A percentile compares a stretch with the other conserved stretches of the same genome.
These are phyloP conservation scores for Isoetes engelmannii DNA, from an alignment of 83 land plant genomes.

Conservation along the genomic window DNA sequence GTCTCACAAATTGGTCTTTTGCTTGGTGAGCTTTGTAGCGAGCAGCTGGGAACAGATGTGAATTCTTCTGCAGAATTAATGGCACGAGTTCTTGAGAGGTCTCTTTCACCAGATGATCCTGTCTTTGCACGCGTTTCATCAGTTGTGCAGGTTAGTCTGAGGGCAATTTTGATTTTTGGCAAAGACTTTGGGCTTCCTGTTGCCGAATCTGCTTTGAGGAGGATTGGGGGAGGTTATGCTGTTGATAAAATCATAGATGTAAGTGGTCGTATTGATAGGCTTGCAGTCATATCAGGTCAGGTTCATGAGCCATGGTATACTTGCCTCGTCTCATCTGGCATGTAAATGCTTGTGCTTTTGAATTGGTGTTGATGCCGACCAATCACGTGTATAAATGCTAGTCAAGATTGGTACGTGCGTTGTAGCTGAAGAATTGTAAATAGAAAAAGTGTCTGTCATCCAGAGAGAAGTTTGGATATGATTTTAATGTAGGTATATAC, in stretches of 20 bases:
- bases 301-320: slow-evolving; percentile 86
- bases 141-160: slow-evolving; percentile 47
- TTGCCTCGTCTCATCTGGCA: neutral
- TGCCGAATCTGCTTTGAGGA: slow-evolving; percentile 52
- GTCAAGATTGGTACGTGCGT: no score
- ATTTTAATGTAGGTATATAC: no score
- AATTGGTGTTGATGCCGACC: no score
- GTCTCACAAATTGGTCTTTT: slow-evolving; percentile 24
- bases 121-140: slow-evolving; percentile 51
- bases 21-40: slow-evolving; percentile 16
- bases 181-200: slow-evolving; percentile 46
- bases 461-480: no score
- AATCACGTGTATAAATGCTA: no score
- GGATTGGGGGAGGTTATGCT: slow-evolving; percentile 56
- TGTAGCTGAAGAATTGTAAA: no score
- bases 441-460: no score
- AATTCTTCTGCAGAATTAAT: slow-evolving; percentile 39
- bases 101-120: slow-evolving; percentile 55
- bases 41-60: slow-evolving; percentile 11
- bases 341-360: no score
- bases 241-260: slow-evolving; percentile 38
- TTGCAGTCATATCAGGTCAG: slow-evolving; percentile 43
- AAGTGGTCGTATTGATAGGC: slow-evolving; percentile 36
- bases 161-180: slow-evolving; percentile 62
- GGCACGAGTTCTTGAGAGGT: slow-evolving; percentile 55